These are phyloP conservation scores for Cercospora citrullina DNA, from an alignment of 2,329 filamentous ascomycete genomes.

Conservation along the genomic window DNA sequence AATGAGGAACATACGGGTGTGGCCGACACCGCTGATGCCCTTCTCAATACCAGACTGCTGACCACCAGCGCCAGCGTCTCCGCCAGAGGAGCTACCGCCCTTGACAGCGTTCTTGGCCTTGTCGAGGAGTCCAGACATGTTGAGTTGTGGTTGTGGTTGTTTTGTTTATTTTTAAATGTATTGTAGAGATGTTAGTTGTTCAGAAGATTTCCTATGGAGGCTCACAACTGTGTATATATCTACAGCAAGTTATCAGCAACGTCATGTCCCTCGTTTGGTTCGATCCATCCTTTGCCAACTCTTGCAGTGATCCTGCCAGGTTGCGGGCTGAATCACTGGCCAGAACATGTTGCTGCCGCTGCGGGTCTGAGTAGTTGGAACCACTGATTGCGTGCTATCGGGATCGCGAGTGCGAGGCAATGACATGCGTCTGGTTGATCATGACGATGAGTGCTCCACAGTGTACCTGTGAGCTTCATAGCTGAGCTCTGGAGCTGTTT, in stretches of 20 bases:
- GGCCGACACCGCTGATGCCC: conserved; percentile 23
- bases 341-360: not conserved
- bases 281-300: conserved; percentile 12
- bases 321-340: not conserved
- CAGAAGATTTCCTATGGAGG: too few relatives aligned
- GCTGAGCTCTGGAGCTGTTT: not conserved
- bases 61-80: conserved; percentile 3
- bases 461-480: not conserved
- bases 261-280: conserved; percentile 9
- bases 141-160: conserved; percentile 6
- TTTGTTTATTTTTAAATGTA: too few relatives aligned
- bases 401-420: not conserved
- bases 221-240: not conserved
- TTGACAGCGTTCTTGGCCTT: conserved; percentile 29
- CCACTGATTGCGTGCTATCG: conserved; percentile 3
- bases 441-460: conserved; percentile 9
- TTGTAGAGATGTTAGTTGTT: too few relatives aligned
- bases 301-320: conserved; percentile 11
- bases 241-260: not conserved
- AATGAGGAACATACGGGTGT: conserved; percentile 9
- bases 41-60: conserved; percentile 22
- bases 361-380: not conserved
- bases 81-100: conserved; percentile 17
- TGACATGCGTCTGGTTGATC: conserved; percentile 6
- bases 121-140: conserved; percentile 31